Base-by-base conservation (phyloP, 768 basidiomycete genomes). In the Plicaturopsis crispa region DNA sequence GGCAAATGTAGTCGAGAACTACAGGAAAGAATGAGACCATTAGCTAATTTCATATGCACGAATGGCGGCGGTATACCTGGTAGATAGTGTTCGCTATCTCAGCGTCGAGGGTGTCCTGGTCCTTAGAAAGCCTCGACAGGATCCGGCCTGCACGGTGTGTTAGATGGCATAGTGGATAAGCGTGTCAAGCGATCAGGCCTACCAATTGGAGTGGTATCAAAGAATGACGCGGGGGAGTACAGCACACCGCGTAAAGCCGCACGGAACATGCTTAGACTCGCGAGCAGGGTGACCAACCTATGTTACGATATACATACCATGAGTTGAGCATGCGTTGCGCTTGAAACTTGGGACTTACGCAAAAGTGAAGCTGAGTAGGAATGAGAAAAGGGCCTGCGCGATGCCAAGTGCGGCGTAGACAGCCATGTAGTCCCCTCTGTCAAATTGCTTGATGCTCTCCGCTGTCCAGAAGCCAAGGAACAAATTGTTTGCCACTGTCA, bases 181-280 rank as follows among this genome's bases (percentile, higher is more conserved):
- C 7, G 12, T 19, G 2, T 31, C 2, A 17, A 30, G 20, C 14
- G 13, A 16, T 10, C 17, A 6, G 13, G 43, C 59, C 24, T 47
- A 76, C 78, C 78, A 50, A 79, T 69, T 1, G 79, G 79, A 0
- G 81, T 84, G 1, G 80, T 79, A 50, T 87, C 84, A 49, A 83
- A 84, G 61, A 84, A 85, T 4, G 77, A 71, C 0, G 67, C 53
- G 0, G 80, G 77, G 6, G 80, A 80, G 4, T 68, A 58, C 37
- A 88, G 50, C 4, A 88, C 78, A 10, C 66, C 63, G 4, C 44
- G 51, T 7, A 85, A 58, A 0, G 80, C 80, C 4, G 61, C 53
- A 45, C 63, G 71, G 59, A 80, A 84, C 24, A 84, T 53, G 6
- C 55, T 60, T n/a, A n/a, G n/a, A n/a, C n/a, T n/a, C n/a, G n/a